These are phyloP conservation scores for Neurospora sp. DNA, from an alignment of 2,329 filamentous ascomycete genomes.

Conservation along the genomic window DNA sequence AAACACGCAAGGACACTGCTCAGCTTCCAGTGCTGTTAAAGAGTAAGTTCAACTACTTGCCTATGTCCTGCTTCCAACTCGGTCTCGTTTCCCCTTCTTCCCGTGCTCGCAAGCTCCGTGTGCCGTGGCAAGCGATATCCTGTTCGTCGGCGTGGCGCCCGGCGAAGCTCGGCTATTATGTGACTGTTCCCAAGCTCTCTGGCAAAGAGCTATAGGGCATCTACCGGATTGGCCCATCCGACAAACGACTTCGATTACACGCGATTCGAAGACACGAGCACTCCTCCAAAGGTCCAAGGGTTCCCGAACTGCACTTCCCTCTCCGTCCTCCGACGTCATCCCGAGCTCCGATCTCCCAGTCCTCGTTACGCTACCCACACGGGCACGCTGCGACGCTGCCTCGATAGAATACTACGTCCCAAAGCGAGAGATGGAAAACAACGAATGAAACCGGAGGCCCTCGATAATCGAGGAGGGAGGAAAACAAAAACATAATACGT, in stretches of 20 bases:
- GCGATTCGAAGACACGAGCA: background rate
- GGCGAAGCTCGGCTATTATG: background rate
- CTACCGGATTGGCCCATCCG: background rate
- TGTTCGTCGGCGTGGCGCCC: background rate
- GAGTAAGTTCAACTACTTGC: constrained; percentile 5
- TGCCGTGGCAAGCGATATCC: background rate
- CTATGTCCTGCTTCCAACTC: background rate
- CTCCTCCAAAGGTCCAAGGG: background rate
- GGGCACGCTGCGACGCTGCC: background rate
- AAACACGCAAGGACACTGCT: constrained; percentile 6
- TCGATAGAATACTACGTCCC: background rate
- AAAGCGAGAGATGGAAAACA: background rate
- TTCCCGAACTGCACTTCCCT: background rate
- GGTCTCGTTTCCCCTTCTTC: background rate
- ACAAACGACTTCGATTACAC: background rate
- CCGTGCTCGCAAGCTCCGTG: background rate
- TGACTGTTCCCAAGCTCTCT: background rate
- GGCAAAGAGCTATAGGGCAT: background rate
- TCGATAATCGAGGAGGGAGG: background rate
- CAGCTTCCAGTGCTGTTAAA: constrained; percentile 4
- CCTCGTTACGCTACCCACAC: background rate
- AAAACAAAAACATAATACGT: background rate
- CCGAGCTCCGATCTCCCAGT: background rate
- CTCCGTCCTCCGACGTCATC: background rate
- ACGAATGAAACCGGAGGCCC: background rate